A percentile compares a stretch with the other conserved stretches of the same genome.
phyloP scores from a whole-genome alignment of 2,329 filamentous ascomycete species.

The Nemania sp. region DNA sequence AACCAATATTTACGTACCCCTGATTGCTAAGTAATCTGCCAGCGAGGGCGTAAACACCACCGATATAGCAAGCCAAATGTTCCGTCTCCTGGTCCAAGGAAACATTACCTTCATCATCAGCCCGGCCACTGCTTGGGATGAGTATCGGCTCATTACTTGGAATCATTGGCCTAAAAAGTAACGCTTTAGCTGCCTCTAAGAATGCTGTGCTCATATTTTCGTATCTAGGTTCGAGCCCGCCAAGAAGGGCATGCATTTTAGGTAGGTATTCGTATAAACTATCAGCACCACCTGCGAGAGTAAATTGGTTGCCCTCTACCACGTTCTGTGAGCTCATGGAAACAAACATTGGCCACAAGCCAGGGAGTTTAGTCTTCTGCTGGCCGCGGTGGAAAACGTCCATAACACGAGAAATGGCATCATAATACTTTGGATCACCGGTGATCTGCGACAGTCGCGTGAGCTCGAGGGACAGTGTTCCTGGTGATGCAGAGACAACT shows the following conservation, averaged over 20 bases:
- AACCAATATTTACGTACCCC: slow-evolving; percentile 67
- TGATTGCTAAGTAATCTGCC: slow-evolving; percentile 69
- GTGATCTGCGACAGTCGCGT: slow-evolving; percentile 80
- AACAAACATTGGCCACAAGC: slow-evolving; percentile 77
- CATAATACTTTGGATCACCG: slow-evolving; percentile 78
- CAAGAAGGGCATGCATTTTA: slow-evolving; percentile 74
- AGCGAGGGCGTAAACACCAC: slow-evolving; percentile 76
- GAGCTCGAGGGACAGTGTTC: slow-evolving; percentile 78
- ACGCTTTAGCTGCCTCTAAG: slow-evolving; percentile 67
- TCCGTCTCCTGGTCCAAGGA: slow-evolving; percentile 56
- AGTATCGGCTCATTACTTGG: slow-evolving; percentile 70
- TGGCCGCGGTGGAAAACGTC: slow-evolving; percentile 74
- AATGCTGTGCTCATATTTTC: slow-evolving; percentile 58
- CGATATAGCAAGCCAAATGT: slow-evolving; percentile 77
- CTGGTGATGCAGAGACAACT: slow-evolving; percentile 62
- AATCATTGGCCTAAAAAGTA: slow-evolving; percentile 77
- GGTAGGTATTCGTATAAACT: slow-evolving; percentile 69
- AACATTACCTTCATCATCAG: slow-evolving; percentile 45
- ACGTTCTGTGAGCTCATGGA: slow-evolving; percentile 68
- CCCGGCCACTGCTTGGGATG: slow-evolving; percentile 66
- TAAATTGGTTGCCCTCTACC: slow-evolving; percentile 50
- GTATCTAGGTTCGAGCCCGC: slow-evolving; percentile 62
- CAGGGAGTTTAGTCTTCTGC: slow-evolving; percentile 73
- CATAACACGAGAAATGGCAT: slow-evolving; percentile 76
- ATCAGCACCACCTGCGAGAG: slow-evolving; percentile 55